phyloP scores from a whole-genome alignment of 805 yeast species.

The Peterozyma toletana region DNA sequence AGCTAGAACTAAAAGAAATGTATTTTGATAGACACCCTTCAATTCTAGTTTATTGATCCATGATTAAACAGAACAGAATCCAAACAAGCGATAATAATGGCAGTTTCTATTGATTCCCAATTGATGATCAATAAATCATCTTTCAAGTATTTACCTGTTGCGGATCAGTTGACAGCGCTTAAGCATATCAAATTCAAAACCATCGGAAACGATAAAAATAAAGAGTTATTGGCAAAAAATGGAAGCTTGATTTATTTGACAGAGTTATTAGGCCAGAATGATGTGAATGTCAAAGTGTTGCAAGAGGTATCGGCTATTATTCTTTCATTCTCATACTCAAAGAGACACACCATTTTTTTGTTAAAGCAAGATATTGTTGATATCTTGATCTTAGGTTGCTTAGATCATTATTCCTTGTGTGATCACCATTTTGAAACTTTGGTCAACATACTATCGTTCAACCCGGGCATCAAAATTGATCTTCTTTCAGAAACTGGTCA shows the following conservation, averaged over 20 bases:
- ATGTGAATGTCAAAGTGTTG: conserved; percentile 8
- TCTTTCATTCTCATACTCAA: conserved; percentile 19
- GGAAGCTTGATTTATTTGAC: conserved; percentile 9
- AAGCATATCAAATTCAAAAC: conserved; percentile 12
- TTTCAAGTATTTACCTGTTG: not conserved
- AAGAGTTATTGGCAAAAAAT: conserved; percentile 10
- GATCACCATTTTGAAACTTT: conserved; percentile 19
- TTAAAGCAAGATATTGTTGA: conserved; percentile 10
- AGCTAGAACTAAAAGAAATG: no score
- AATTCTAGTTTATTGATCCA: no score
- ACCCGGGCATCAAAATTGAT: conserved; percentile 12
- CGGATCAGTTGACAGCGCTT: conserved; percentile 1
- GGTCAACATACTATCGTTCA: conserved; percentile 15
- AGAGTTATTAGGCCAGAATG: conserved; percentile 10
- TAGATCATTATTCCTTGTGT: conserved; percentile 14
- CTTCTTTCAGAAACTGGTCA: conserved; percentile 7
- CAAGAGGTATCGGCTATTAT: conserved; percentile 17
- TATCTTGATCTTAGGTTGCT: conserved; percentile 13
- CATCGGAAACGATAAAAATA: conserved; percentile 23
- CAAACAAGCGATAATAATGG: no score
- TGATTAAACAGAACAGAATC: no score
- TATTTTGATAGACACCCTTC: no score
- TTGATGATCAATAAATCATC: not conserved
- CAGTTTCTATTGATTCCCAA: no score
- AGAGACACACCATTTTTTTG: conserved; percentile 14